These are phyloP conservation scores for Astrocystis sublimbata DNA, from an alignment of 495 filamentous ascomycete genomes.

Conservation along the genomic window DNA sequence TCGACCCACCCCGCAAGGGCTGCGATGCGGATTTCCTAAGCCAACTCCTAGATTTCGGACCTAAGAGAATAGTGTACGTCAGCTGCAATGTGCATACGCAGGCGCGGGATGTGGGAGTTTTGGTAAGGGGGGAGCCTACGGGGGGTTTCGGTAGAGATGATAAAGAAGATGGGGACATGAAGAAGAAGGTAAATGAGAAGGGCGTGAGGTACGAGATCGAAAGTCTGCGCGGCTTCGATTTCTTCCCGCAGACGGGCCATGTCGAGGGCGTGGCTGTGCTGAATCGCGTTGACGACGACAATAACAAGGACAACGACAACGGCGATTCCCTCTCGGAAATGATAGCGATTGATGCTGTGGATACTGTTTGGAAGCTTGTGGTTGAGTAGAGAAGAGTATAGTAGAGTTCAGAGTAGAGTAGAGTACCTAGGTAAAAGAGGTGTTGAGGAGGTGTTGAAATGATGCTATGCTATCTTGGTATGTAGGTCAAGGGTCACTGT, in stretches of 20 bases:
- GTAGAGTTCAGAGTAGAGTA: no score
- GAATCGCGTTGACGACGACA: conserved; percentile 44
- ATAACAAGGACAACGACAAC: not conserved
- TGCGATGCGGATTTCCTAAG: conserved; percentile 82
- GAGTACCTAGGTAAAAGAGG: no score
- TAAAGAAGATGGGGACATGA: no score
- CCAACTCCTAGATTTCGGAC: conserved; percentile 75
- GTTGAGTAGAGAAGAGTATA: not conserved
- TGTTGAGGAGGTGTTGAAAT: no score
- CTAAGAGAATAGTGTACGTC: conserved; percentile 83
- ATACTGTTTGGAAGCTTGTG: not conserved
- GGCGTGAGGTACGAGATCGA: conserved; percentile 79
- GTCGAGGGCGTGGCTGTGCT: conserved; percentile 92
- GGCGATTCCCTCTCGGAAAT: not conserved
- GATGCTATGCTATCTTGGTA: no score
- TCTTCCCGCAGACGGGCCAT: conserved; percentile 97
- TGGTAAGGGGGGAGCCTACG: conserved; percentile 67
- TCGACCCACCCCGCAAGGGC: conserved; percentile 93
- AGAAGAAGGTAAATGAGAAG: conserved; percentile 39
- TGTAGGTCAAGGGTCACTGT: no score
- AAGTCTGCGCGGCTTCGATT: conserved; percentile 90
- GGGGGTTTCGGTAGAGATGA: conserved; percentile 33
- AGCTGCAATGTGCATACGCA: conserved; percentile 98
- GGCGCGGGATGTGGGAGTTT: conserved; percentile 82
- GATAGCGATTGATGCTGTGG: not conserved